Conservation (phyloP, 257 asterid genomes). For the Cordia subcordata region DNA sequence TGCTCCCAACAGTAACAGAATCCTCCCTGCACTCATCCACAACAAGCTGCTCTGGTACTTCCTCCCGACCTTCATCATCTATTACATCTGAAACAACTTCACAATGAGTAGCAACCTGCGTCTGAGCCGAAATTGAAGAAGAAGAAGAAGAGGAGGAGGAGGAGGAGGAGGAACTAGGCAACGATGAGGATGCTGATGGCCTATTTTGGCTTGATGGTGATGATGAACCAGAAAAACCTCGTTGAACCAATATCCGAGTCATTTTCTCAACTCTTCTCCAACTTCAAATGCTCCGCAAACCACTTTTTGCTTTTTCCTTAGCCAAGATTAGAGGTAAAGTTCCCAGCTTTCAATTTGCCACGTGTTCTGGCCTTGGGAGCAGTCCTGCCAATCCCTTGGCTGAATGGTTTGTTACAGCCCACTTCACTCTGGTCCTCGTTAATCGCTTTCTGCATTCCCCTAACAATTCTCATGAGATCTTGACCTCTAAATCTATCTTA, state of each 20-base stretch:
- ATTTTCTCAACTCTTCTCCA: slow-evolving; percentile 40
- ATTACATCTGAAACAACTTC: slow-evolving; percentile 44
- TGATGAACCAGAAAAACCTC: slow-evolving; percentile 71
- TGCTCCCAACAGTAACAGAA: slow-evolving; percentile 28
- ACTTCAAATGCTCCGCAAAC: slow-evolving; percentile 19
- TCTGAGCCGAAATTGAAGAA: slow-evolving; percentile 45
- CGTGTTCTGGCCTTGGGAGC: slow-evolving; percentile 91
- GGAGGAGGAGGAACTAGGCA: slow-evolving; percentile 42
- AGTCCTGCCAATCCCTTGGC: slow-evolving; percentile 76
- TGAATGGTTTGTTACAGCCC: slow-evolving; percentile 69
- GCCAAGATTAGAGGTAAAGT: slow-evolving; percentile 45
- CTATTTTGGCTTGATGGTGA: slow-evolving; percentile 64
- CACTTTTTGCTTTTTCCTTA: slow-evolving; percentile 18
- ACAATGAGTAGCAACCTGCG: slow-evolving; percentile 34
- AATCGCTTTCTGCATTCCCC: slow-evolving; percentile 98
- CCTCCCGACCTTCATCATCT: slow-evolving; percentile 53
- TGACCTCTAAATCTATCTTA: slow-evolving; percentile 48
- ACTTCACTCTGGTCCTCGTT: slow-evolving; percentile 52
- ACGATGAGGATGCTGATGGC: slow-evolving; percentile 40
- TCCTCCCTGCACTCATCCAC: slow-evolving; percentile 43
- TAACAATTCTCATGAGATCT: slow-evolving; percentile 98
- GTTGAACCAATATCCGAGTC: slow-evolving; percentile 91
- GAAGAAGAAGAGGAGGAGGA: slow-evolving; percentile 54
- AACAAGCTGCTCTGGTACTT: slow-evolving; percentile 46
- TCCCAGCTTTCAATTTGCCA: slow-evolving; percentile 60